phyloP scores from a whole-genome alignment of 345 rosid genomes.

The Lepidium sativum region DNA sequence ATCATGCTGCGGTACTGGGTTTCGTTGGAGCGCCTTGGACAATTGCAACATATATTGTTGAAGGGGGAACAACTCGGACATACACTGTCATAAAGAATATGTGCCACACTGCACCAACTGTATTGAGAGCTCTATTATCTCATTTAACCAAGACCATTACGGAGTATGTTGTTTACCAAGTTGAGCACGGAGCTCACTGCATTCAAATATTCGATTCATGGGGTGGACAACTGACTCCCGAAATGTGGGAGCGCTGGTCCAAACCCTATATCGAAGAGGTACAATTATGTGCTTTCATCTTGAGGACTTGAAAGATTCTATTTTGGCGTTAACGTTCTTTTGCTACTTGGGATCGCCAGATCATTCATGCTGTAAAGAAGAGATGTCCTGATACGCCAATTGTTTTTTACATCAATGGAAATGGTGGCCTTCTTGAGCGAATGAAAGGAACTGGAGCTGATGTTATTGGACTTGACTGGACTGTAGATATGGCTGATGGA shows the following conservation, averaged over 20 bases:
- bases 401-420: conserved; percentile 88
- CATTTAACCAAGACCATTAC: conserved; percentile 71
- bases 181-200: conserved; percentile 85
- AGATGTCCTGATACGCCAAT: conserved; percentile 81
- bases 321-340: not conserved
- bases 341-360: conserved; percentile 30
- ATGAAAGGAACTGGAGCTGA: conserved; percentile 88
- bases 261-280: conserved; percentile 84
- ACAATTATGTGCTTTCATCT: not conserved
- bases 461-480: conserved; percentile 97
- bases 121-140: conserved; percentile 66
- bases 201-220: conserved; percentile 94
- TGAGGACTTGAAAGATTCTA: not conserved
- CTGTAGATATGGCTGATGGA: conserved; percentile 91
- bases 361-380: conserved; percentile 45
- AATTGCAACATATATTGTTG: conserved; percentile 82
- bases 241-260: conserved; percentile 89
- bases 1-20: conserved; percentile 68
- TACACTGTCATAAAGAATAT: conserved; percentile 75
- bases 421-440: conserved; percentile 87
- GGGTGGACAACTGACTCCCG: conserved; percentile 92
- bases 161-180: conserved; percentile 75
- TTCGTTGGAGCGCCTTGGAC: conserved; percentile 98
- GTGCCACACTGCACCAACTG: conserved; percentile 78
- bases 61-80: conserved; percentile 85